Base-by-base conservation (phyloP, 345 rosid species). In the Citrus mangshanensis region DNA sequence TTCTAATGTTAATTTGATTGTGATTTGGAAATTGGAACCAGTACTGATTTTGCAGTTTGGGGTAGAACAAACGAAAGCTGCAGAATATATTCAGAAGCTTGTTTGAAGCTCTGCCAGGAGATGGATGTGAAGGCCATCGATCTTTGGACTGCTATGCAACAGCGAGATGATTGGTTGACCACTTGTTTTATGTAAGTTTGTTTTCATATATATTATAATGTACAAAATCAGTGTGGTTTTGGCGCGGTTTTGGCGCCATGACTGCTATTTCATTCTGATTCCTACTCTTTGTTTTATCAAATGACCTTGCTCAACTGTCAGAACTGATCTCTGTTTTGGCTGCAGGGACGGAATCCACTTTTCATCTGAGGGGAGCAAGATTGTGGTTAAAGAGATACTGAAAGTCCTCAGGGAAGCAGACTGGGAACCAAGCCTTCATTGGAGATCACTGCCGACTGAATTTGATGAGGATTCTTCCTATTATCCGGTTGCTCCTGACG, bases 341-440 rank as follows among this genome's bases (percentile, higher is more conserved):
- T 46, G 58, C 76, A 93, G 98, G 40, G 98, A 92, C 67, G 98
- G 98, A 37, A 73, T 92, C 75, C 98, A 93, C 85, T 82, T 95
- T 8, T 61, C 98, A 5, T 72, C 87, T 0, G 89, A 86, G 73
- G 98, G 92, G 25, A 92, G 93, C 80, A 83, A 88, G 81, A 61
- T 95, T n/a, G 92, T 89, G 0, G 88, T 81, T 34, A 85, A 79
- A 80, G 97, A 91, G 88, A 85, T 95, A 24, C 13, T 89, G 72
- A 88, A 83, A 70, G 90, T 77, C 5, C 73, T 95, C 55, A 81
- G 70, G 70, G 95, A 88, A 78, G 91, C 95, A 8, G 86, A 89
- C 14, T 95, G 95, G 98, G 82, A 89, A 68, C 98, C 97, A 3
- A 89, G 89, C 77, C 89, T 93, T 30, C 54, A 87, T 56, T 87